Base-by-base conservation (phyloP, 192 early-diverging fungal species). In the Phlyctochytrium arcticum region DNA sequence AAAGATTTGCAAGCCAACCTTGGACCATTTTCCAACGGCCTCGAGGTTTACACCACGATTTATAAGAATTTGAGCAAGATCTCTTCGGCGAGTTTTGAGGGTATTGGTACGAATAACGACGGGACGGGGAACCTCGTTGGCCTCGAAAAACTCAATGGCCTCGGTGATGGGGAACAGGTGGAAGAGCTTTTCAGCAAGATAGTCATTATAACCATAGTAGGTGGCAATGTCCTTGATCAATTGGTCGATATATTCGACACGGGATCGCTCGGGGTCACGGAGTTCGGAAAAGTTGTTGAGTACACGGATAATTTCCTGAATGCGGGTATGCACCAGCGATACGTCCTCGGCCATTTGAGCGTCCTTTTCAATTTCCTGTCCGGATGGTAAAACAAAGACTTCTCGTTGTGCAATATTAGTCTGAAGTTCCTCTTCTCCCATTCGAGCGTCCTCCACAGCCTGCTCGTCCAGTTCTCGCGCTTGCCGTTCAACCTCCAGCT, bases 21-120 rank as follows among this genome's bases (percentile, higher is more conserved):
- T 99, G 57, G 86, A 89, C 97, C 97, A 99, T 68, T 96, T 96
- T 54, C 96, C 96, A 55, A 99, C 88, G 4, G 95, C 93, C 62
- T 98, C 97, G n/a, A 99, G 72, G 68, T 96, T 96, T 15, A 97
- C 94, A 57, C 97, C 95, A 64, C 94, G 88, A 76, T 91, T 92
- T 60, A 96, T 94, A 53, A 99, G 73, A 21, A 92, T 83, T 73
- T 99, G 94, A 3, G 94, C 97, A 24, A 99, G 75, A 59, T 99
- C 97, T 57, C 95, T 81, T 42, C 95, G 85, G 58, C 94, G 84
- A 21, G 95, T 91, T 77, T 92, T 91, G 19, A 99, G 78, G 15
- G 95, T 99, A 77, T 99, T 99, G 32, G 97, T 89, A 39, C 97
- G 88, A 72, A 99, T 93, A 17, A 94, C 94, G 5, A 99, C 88